Percentiles rank a stretch among this genome's conserved stretches.
Evolutionary conservation across 228 moss, liverwort and hornwort genomes (phyloP).

Genomic region (Sphagnum magellanicum): DNA sequence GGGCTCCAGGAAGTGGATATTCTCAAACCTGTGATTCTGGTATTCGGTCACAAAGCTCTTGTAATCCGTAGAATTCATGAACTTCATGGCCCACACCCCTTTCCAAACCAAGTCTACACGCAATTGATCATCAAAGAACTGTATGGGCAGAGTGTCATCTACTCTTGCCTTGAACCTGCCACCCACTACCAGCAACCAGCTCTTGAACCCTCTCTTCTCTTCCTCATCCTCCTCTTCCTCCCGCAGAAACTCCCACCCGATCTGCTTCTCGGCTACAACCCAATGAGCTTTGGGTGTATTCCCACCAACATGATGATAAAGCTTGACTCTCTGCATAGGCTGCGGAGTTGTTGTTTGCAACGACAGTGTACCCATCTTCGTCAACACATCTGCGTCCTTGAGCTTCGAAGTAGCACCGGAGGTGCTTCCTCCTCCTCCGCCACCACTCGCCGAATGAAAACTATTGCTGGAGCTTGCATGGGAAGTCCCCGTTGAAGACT

Average conservation of each 20-base stretch:
- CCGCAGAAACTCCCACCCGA: conserved; percentile 47
- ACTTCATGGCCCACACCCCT: conserved; percentile 64
- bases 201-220: conserved; percentile 25
- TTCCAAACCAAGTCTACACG: conserved; percentile 58
- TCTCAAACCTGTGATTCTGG: conserved; percentile 46
- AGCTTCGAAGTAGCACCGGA: conserved; percentile 42
- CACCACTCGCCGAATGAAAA: conserved; percentile 72
- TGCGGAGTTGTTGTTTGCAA: conserved; percentile 27
- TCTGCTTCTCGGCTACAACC: conserved; percentile 47
- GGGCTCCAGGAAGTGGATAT: conserved; percentile 37
- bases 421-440: conserved; percentile 21
- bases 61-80: conserved; percentile 48
- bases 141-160: conserved; percentile 39
- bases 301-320: conserved; percentile 50
- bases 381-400: conserved; percentile 53
- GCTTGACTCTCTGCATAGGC: conserved; percentile 60
- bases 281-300: conserved; percentile 37
- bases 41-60: conserved; percentile 43
- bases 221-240: conserved; percentile 30
- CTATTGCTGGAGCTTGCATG: conserved; percentile 53
- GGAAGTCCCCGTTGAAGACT: conserved; percentile 64
- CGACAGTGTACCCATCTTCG: conserved; percentile 61
- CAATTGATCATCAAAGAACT: conserved; percentile 54
- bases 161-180: conserved; percentile 44
- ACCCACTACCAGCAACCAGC: conserved; percentile 49